Conservation (phyloP, 192 early-diverging fungal species). For the Coemansia aciculifera region DNA sequence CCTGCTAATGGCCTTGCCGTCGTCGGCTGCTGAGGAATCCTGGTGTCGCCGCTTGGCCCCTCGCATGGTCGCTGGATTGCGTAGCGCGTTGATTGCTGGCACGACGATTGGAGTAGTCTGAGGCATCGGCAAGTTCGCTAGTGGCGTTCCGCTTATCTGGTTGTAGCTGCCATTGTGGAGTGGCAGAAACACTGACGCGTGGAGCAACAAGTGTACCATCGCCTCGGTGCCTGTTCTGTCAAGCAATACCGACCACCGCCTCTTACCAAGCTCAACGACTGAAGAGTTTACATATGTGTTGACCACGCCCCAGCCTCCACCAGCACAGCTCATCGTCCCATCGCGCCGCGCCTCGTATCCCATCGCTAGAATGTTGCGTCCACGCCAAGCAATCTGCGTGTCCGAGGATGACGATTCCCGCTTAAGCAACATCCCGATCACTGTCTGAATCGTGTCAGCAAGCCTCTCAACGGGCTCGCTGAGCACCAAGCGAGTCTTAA, state of each 20-base stretch:
- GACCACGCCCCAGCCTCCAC: slow-evolving; percentile 19
- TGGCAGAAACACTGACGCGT: slow-evolving; percentile 41
- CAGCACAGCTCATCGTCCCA: slow-evolving; percentile 30
- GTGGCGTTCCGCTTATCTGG: slow-evolving; percentile 40
- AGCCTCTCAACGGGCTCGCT: slow-evolving; percentile 37
- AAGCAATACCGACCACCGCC: slow-evolving; percentile 31
- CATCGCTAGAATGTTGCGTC: slow-evolving; percentile 34
- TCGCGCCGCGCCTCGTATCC: slow-evolving; percentile 29
- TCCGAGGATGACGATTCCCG: background rate
- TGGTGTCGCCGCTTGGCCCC: slow-evolving; percentile 19
- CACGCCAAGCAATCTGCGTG: background rate
- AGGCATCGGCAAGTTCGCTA: slow-evolving; percentile 15
- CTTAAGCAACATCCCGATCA: slow-evolving; percentile 26
- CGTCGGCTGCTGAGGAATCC: background rate
- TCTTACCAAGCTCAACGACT: slow-evolving; percentile 33
- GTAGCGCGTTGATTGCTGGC: slow-evolving; percentile 6
- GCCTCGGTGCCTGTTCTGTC: slow-evolving; percentile 32
- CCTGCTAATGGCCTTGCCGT: background rate
- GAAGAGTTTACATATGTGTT: slow-evolving; percentile 44
- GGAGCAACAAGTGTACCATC: slow-evolving; percentile 28
- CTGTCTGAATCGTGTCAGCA: slow-evolving; percentile 29
- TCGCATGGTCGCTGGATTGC: background rate
- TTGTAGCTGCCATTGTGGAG: slow-evolving; percentile 29
- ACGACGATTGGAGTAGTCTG: slow-evolving; percentile 8
- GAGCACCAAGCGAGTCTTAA: slow-evolving; percentile 5